Conservation (phyloP, 1,284 basidiomycete species). For the Ganoderma multipileum region DNA sequence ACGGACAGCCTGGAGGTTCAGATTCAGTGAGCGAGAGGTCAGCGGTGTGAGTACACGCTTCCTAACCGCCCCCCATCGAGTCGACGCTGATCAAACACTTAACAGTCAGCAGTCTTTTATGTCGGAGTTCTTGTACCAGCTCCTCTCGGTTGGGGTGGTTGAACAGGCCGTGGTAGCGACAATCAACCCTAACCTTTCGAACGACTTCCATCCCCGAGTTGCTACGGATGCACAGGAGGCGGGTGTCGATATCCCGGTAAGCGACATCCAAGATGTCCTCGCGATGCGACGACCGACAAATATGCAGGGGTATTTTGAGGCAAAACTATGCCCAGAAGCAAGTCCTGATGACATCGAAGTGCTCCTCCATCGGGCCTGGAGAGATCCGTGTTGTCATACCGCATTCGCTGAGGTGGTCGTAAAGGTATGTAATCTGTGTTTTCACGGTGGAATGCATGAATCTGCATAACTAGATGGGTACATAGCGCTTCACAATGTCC, state of each 20-base stretch:
- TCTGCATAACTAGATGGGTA: not conserved
- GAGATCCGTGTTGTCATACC: constrained; percentile 65
- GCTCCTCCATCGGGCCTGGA: constrained; percentile 64
- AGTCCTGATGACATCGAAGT: constrained; percentile 54
- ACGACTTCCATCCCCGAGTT: constrained; percentile 55
- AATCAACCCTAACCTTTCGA: constrained; percentile 57
- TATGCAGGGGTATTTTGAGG: constrained; percentile 64
- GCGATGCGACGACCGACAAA: constrained; percentile 3
- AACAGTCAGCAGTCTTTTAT: constrained; percentile 56
- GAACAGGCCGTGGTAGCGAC: constrained; percentile 56
- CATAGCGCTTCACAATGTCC: constrained; percentile 61
- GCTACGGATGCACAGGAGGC: constrained; percentile 64
- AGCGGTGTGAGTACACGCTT: constrained; percentile 21
- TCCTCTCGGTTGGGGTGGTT: constrained; percentile 61
- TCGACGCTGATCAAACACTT: constrained; percentile 34
- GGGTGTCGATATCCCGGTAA: constrained; percentile 60
- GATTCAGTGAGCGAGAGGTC: constrained; percentile 32
- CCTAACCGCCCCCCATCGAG: not conserved
- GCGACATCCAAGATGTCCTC: constrained; percentile 19
- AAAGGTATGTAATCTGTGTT: constrained; percentile 51
- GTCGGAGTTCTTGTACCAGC: constrained; percentile 65
- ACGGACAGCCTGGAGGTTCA: constrained; percentile 20
- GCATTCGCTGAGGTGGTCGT: constrained; percentile 62
- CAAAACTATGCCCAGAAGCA: constrained; percentile 62
- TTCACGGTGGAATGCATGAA: not conserved